Evolutionary conservation across 2,329 filamentous ascomycete species (phyloP).

Genomic region (Venturia nashicola): DNA sequence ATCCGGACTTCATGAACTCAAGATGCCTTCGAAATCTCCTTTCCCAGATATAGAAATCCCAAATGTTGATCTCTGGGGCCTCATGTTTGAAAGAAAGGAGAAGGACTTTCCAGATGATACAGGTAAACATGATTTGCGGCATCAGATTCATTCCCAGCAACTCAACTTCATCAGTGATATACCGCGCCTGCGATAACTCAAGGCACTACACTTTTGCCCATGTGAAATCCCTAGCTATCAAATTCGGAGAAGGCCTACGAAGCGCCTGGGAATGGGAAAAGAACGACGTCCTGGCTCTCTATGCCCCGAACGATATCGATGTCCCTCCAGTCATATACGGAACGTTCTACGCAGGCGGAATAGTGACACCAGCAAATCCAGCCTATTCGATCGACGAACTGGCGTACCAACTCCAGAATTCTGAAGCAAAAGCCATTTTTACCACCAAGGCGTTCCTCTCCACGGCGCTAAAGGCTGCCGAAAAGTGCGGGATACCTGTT

Average conservation of each 20-base stretch:
- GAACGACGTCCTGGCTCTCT: constrained; percentile 72
- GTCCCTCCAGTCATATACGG: constrained; percentile 68
- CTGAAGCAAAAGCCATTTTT: constrained; percentile 58
- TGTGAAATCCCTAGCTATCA: constrained; percentile 50
- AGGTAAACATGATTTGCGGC: background rate
- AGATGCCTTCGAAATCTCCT: constrained; percentile 8
- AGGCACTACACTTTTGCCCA: constrained; percentile 58
- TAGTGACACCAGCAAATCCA: constrained; percentile 78
- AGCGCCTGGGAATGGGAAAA: constrained; percentile 66
- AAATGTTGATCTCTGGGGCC: constrained; percentile 8
- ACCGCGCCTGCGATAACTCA: background rate
- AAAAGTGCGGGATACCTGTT: constrained; percentile 54
- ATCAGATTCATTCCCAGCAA: background rate
- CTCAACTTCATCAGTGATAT: constrained; percentile 2
- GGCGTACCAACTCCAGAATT: constrained; percentile 71
- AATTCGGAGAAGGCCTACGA: constrained; percentile 72
- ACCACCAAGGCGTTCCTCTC: constrained; percentile 52
- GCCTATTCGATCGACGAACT: constrained; percentile 76
- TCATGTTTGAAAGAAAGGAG: constrained; percentile 10
- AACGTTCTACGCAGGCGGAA: constrained; percentile 68
- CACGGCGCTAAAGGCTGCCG: constrained; percentile 54
- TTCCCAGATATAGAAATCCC: constrained; percentile 9
- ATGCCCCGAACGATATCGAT: constrained; percentile 78
- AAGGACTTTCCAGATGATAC: constrained; percentile 5
- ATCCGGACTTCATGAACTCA: background rate